Conservation (phyloP, 176 grass and related monocot genomes). For the maize (Zea mays) region DNA sequence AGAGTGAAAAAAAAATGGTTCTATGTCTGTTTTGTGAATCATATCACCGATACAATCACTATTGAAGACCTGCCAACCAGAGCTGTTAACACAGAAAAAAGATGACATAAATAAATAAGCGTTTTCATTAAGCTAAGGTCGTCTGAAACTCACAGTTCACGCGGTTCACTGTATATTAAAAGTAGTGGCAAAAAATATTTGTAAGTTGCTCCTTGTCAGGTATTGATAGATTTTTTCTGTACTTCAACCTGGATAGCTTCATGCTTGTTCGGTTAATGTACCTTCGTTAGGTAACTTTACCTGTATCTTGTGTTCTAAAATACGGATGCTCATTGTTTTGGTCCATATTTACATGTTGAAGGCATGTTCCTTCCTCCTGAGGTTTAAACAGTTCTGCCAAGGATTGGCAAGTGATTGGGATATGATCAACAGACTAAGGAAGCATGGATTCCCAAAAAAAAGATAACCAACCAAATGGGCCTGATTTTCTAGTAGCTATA, state of each 20-base stretch:
- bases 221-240: background rate
- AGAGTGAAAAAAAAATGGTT: conserved; percentile 4
- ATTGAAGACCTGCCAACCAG: background rate
- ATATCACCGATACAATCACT: background rate
- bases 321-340: background rate
- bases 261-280: background rate
- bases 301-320: background rate
- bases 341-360: background rate
- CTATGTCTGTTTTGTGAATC: background rate
- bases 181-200: background rate
- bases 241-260: background rate
- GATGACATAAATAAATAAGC: no score
- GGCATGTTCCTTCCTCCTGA: background rate
- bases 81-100: background rate
- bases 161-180: background rate
- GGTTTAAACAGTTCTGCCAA: background rate
- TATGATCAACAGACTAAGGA: background rate
- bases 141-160: background rate
- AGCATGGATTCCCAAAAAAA: background rate
- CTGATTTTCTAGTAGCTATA: background rate
- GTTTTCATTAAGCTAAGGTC: background rate
- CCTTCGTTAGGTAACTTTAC: background rate
- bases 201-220: background rate
- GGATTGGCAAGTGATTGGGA: background rate
- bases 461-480: background rate